Percentiles rank a stretch among this genome's conserved stretches.
Evolutionary conservation across 192 early-diverging fungal genomes (phyloP).

Genomic region (Cladochytrium replicatum): DNA sequence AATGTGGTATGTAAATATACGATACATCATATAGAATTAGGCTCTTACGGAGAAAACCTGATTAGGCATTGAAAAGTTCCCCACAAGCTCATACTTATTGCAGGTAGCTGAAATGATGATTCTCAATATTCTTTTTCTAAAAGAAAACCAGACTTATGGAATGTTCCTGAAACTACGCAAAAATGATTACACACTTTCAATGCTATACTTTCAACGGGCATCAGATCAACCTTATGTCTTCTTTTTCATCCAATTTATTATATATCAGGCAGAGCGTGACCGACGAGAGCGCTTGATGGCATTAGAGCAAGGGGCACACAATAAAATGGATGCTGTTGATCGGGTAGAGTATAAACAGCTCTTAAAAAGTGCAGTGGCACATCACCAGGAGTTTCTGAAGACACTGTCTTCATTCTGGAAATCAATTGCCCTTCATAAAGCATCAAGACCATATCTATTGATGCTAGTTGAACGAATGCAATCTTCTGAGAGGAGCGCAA

Average conservation of each 20-base stretch:
- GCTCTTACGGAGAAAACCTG: no score
- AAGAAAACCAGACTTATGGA: not conserved
- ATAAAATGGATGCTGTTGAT: not conserved
- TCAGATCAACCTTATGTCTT: not conserved
- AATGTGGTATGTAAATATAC: not conserved
- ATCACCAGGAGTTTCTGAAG: not conserved
- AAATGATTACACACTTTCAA: not conserved
- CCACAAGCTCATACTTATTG: no score
- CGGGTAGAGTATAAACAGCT: not conserved
- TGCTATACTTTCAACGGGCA: not conserved
- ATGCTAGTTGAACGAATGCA: not conserved
- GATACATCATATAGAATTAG: no score
- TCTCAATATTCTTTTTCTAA: not conserved
- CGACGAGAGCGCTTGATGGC: not conserved
- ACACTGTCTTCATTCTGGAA: not conserved
- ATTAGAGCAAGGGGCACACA: not conserved
- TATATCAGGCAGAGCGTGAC: not conserved
- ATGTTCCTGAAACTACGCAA: not conserved
- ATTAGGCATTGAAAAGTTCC: not conserved
- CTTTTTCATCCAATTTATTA: not conserved
- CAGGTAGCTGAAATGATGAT: no score
- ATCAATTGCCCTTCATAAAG: not conserved
- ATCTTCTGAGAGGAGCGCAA: not conserved
- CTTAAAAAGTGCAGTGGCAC: not conserved
- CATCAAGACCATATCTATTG: not conserved